phyloP scores from a whole-genome alignment of 768 basidiomycete genomes.

The Mycena indigotica region DNA sequence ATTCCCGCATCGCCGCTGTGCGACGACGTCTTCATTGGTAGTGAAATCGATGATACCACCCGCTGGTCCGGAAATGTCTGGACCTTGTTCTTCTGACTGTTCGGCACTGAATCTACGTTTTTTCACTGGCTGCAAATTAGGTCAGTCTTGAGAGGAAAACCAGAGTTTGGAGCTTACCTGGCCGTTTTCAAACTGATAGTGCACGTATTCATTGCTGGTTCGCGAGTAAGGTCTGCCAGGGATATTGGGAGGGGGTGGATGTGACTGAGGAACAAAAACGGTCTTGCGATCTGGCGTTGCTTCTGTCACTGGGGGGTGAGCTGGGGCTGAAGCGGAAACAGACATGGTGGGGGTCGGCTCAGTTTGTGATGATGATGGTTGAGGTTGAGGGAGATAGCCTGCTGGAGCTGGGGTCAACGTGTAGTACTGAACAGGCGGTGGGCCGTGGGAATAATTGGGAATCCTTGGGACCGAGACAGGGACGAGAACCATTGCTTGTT shows the following conservation, averaged over 20 bases:
- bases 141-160: too few species aligned
- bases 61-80: background rate
- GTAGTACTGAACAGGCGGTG: background rate
- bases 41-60: background rate
- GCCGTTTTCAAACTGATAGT: background rate
- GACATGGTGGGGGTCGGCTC: background rate
- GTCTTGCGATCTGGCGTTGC: background rate
- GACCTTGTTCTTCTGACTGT: background rate
- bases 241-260: background rate
- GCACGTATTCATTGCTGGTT: background rate
- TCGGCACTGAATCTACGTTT: background rate
- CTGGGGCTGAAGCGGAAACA: background rate
- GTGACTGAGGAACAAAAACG: background rate
- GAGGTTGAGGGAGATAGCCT: background rate
- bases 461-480: background rate
- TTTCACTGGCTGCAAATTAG: background rate
- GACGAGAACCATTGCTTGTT: background rate
- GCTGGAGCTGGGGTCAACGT: background rate
- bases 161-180: too few species aligned
- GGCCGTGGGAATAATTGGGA: background rate
- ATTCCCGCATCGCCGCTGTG: constrained; percentile 32
- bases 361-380: too few species aligned
- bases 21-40: background rate
- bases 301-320: too few species aligned
- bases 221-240: background rate